phyloP scores from a whole-genome alignment of 2,329 filamentous ascomycete species.

The Tolypocladium pustulatum region DNA sequence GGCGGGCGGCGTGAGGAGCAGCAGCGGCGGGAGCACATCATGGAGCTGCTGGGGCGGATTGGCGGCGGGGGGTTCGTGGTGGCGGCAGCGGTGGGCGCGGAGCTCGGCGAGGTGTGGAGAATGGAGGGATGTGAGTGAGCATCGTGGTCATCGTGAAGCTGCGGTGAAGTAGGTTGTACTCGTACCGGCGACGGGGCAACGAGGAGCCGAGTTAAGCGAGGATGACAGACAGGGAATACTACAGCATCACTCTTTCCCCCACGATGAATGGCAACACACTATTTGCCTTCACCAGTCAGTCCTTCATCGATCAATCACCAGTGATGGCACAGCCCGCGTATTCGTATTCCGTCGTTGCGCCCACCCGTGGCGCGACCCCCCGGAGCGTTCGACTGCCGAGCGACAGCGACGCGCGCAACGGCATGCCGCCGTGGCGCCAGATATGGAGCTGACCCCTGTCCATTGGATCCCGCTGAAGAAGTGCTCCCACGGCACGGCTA shows the following conservation, averaged over 20 bases:
- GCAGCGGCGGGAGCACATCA: conserved; percentile 6
- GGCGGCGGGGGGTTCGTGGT: conserved; percentile 13
- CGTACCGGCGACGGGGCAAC: not conserved
- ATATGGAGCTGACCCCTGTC: not conserved
- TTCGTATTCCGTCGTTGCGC: too few relatives aligned
- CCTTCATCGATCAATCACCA: too few relatives aligned
- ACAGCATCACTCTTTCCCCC: too few relatives aligned
- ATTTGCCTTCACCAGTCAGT: too few relatives aligned
- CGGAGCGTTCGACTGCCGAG: not conserved
- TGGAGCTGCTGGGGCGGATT: conserved; percentile 8
- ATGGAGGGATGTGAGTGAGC: not conserved
- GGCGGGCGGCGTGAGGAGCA: not conserved
- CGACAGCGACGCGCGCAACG: too few relatives aligned
- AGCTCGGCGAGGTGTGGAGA: not conserved
- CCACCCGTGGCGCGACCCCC: too few relatives aligned
- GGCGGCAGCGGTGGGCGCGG: conserved; percentile 9
- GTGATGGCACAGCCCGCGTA: too few relatives aligned
- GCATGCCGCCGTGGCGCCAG: too few relatives aligned
- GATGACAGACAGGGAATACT: not conserved
- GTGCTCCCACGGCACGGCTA: not conserved
- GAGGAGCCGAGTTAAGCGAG: not conserved
- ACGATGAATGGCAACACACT: too few relatives aligned
- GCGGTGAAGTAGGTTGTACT: not conserved
- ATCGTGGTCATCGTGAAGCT: too few relatives aligned
- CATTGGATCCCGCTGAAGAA: not conserved